Conservation (phyloP, 78 protist genomes). For the Emiliania huxleyi region DNA sequence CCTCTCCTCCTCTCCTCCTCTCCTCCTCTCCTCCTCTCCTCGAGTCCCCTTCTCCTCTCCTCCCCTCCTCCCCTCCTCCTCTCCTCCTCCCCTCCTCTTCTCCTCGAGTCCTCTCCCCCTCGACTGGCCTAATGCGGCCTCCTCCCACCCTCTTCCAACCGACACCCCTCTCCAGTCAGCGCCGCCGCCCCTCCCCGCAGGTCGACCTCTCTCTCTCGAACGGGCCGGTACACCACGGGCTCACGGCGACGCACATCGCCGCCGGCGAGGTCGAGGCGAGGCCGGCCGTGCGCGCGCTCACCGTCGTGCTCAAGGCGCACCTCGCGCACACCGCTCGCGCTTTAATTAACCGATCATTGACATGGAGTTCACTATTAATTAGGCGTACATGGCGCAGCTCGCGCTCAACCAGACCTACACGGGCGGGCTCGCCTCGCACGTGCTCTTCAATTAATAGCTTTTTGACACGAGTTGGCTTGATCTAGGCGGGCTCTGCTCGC, state of each 20-base stretch:
- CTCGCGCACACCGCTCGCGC: background rate
- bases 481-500: background rate
- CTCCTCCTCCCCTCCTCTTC: no score
- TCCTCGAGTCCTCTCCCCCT: no score
- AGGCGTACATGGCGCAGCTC: background rate
- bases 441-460: no score
- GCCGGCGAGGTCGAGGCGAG: background rate
- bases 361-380: no score
- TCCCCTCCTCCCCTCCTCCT: no score
- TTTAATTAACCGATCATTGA: no score
- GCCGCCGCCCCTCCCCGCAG: background rate
- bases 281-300: background rate
- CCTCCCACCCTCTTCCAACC: background rate
- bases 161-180: no score
- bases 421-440: background rate
- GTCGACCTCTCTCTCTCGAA: background rate
- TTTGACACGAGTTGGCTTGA: no score
- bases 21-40: no score
- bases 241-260: background rate
- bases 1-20: no score
- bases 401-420: constrained; percentile 21
- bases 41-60: no score
- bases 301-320: background rate
- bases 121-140: background rate
- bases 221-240: background rate